Conservation (phyloP, 441 rosid species). For the Adansonia rubrostipa region DNA sequence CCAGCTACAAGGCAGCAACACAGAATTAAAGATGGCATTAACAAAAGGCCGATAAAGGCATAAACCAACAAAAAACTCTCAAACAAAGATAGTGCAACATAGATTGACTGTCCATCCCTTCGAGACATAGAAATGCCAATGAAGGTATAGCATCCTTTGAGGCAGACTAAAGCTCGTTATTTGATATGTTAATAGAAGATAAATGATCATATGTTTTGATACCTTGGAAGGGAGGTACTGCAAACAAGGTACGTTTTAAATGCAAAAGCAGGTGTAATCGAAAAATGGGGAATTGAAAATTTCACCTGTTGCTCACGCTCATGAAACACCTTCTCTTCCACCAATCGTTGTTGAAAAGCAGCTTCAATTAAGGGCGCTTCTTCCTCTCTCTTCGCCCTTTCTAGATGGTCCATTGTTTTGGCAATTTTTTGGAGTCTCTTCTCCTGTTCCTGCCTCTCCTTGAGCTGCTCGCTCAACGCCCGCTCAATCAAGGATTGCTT, state of each 20-base stretch:
- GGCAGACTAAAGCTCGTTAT: background rate
- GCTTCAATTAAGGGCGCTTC: constrained; percentile 95
- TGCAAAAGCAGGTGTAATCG: background rate
- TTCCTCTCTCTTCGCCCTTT: constrained; percentile 97
- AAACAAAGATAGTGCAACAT: background rate
- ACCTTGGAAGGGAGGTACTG: background rate
- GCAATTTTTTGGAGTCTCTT: constrained; percentile 83
- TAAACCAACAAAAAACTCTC: background rate
- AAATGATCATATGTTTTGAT: background rate
- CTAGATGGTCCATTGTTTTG: constrained; percentile 94
- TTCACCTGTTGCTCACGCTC: constrained; percentile 92
- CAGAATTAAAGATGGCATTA: constrained; percentile 4
- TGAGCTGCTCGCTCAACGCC: constrained; percentile 84
- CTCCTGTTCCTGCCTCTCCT: constrained; percentile 96
- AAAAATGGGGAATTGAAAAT: background rate
- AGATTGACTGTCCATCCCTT: background rate
- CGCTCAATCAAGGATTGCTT: constrained; percentile 75
- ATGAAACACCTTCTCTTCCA: constrained; percentile 82
- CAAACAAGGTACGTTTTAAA: background rate
- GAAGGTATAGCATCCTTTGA: background rate
- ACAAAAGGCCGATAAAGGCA: constrained; percentile 1
- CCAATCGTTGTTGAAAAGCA: constrained; percentile 79
- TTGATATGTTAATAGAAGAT: background rate
- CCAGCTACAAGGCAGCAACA: constrained; percentile 56
- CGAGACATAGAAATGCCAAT: background rate